phyloP scores from a whole-genome alignment of 2,329 filamentous ascomycete species.

The Tolypocladium amazonense region DNA sequence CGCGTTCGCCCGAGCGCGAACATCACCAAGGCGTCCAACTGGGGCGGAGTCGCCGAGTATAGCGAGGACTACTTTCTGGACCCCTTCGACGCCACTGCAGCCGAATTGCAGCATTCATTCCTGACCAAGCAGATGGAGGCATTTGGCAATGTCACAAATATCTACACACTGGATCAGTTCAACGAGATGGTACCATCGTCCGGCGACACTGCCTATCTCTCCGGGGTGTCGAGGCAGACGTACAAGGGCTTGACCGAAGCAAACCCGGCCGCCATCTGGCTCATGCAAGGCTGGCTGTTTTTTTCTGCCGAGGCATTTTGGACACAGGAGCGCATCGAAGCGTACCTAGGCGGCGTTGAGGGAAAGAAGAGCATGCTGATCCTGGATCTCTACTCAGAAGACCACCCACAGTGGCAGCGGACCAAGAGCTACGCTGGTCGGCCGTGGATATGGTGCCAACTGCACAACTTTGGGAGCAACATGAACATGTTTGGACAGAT shows the following conservation, averaged over 20 bases:
- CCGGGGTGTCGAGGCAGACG: conserved; percentile 19
- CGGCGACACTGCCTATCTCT: conserved; percentile 30
- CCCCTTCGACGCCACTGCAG: conserved; percentile 31
- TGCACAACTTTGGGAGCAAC: conserved; percentile 39
- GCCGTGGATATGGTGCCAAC: conserved; percentile 42
- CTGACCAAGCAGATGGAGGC: conserved; percentile 32
- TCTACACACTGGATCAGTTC: conserved; percentile 42
- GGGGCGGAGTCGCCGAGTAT: conserved; percentile 24
- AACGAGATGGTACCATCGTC: conserved; percentile 39
- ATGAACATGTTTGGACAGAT: conserved; percentile 40
- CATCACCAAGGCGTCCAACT: conserved; percentile 30
- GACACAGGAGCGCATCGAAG: conserved; percentile 32
- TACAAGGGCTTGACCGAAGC: conserved; percentile 35
- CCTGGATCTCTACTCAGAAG: conserved; percentile 39
- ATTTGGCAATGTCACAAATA: conserved; percentile 35
- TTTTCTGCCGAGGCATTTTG: conserved; percentile 30
- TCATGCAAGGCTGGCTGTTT: conserved; percentile 43
- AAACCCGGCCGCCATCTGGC: conserved; percentile 36
- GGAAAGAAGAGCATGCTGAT: conserved; percentile 34
- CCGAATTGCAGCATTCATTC: conserved; percentile 31
- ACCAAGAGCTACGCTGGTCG: conserved; percentile 39
- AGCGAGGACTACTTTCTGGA: conserved; percentile 37
- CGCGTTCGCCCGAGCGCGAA: conserved; percentile 29
- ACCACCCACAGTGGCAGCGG: conserved; percentile 36
- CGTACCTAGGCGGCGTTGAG: conserved; percentile 35